Percentiles rank a stretch among this genome's conserved stretches.
These are phyloP conservation scores for Trametes cingulata DNA, from an alignment of 768 basidiomycete species.

Conservation along the genomic window DNA sequence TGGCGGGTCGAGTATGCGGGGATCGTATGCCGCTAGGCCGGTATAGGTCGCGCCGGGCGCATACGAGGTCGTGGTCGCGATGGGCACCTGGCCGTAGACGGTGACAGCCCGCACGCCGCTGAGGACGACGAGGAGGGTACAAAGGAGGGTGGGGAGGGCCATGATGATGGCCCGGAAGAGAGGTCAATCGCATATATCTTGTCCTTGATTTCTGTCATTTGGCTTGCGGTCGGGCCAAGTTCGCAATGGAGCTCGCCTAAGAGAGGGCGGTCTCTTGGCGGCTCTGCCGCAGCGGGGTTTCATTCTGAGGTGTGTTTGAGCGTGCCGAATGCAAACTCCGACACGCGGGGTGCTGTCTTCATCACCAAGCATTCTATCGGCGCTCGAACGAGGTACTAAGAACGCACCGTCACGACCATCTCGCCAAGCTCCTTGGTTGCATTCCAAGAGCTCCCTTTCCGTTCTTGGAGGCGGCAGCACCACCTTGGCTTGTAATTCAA, in stretches of 20 bases:
- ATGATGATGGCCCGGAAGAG: background rate
- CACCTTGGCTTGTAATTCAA: background rate
- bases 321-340: background rate
- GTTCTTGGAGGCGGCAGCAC: background rate
- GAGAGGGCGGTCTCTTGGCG: background rate
- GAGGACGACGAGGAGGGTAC: slow-evolving; percentile 6
- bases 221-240: slow-evolving; percentile 3
- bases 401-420: slow-evolving; percentile 2
- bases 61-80: slow-evolving; percentile 33
- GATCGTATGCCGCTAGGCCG: slow-evolving; percentile 52
- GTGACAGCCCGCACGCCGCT: slow-evolving; percentile 20
- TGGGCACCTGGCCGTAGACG: slow-evolving; percentile 25
- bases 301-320: background rate
- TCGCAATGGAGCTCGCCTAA: slow-evolving; percentile 3
- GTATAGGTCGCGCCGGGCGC: slow-evolving; percentile 45
- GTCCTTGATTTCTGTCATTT: background rate
- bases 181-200: background rate
- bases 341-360: background rate
- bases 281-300: background rate
- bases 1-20: slow-evolving; percentile 50
- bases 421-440: slow-evolving; percentile 12
- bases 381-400: background rate
- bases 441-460: slow-evolving; percentile 7
- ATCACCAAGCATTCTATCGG: background rate
- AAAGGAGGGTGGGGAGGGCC: slow-evolving; percentile 12